phyloP scores from a whole-genome alignment of 1,284 basidiomycete genomes.

The Pyrrhoderma lamaoense region DNA sequence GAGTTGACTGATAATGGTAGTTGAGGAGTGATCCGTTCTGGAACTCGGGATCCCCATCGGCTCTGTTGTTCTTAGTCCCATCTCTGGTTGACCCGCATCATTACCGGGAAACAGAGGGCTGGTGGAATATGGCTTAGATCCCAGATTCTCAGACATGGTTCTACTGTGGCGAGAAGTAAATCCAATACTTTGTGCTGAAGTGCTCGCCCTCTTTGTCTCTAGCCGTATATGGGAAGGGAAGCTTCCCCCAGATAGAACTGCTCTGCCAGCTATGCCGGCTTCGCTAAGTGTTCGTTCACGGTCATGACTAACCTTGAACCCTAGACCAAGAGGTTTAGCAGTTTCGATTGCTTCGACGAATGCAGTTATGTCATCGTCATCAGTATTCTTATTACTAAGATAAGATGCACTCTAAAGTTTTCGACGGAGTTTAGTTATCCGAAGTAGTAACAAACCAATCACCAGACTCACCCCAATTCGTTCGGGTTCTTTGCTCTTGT shows the following conservation, averaged over 20 bases:
- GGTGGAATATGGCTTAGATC: too few species aligned
- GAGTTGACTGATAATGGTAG: too few species aligned
- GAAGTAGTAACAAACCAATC: not conserved
- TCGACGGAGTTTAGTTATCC: not conserved
- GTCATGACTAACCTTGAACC: slow-evolving; percentile 1
- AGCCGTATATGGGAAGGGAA: too few species aligned
- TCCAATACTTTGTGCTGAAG: too few species aligned
- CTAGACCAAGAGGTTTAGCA: slow-evolving; percentile 47
- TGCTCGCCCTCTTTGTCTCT: too few species aligned
- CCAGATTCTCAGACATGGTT: too few species aligned
- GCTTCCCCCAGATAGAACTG: not conserved
- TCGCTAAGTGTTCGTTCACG: slow-evolving; percentile 17
- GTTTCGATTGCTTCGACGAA: slow-evolving; percentile 70
- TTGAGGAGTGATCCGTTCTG: too few species aligned
- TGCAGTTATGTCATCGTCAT: slow-evolving; percentile 68
- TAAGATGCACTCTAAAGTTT: slow-evolving; percentile 33
- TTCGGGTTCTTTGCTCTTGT: slow-evolving; percentile 29
- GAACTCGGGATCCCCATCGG: too few species aligned
- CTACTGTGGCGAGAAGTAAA: too few species aligned
- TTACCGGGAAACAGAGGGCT: too few species aligned
- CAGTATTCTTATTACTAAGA: slow-evolving; percentile 38
- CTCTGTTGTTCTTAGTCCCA: too few species aligned
- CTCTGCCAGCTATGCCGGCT: slow-evolving; percentile 3
- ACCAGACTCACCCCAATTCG: slow-evolving; percentile 28
- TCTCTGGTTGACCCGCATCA: too few species aligned